Evolutionary conservation across 2,329 filamentous ascomycete species (phyloP), one percentile per base, ranked within the genome.

Genomic region (Arthrocladium fulminans): DNA sequence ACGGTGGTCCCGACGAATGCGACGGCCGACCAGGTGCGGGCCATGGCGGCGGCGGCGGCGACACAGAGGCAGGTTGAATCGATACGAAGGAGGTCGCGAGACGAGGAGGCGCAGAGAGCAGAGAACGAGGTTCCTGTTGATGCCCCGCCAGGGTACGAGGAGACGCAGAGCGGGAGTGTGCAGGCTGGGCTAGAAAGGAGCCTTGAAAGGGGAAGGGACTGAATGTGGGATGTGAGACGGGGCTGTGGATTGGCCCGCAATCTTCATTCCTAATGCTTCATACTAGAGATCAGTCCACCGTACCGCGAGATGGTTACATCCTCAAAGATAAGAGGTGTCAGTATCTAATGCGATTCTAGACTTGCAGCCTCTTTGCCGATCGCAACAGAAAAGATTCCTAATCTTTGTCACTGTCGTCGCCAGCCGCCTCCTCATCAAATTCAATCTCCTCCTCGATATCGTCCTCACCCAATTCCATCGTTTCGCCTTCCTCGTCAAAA

Each of bases 81-180:
- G 25, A 17, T 12, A 19, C 40, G n/a, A 49, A 45, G 15, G 19
- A 54, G n/a, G 55, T 52, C 5, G 61, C 63, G 29, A 34, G 49
- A 54, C 15, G 49, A 53, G 17, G 53, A 49, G 25, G 19, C 3
- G 7, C 17, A 13, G 3, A 34, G 15, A 3, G 55, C 19, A 49
- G 53, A 34, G 61, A 57, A 24, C 68, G 66, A 70, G 50, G 68
- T 70, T 67, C 87, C 60, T 60, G 81, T 67, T 38, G 89, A 92
- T 62, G 88, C 89, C 3, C 90, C 90, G 41, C 90, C 90, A 43
- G 86, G 81, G 29, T 97, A 97, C 62, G 88, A 96, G 60, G 88
- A 95, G 65, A 86, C 86, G 23, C 90, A 96, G 66, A 81, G 88
- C 62, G 80, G 86, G 57, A 85, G 84, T 51, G 74, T 89, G 55